These are phyloP conservation scores for Chlamydomonas incerta DNA, from an alignment of 139 green algal genomes.

Conservation along the genomic window DNA sequence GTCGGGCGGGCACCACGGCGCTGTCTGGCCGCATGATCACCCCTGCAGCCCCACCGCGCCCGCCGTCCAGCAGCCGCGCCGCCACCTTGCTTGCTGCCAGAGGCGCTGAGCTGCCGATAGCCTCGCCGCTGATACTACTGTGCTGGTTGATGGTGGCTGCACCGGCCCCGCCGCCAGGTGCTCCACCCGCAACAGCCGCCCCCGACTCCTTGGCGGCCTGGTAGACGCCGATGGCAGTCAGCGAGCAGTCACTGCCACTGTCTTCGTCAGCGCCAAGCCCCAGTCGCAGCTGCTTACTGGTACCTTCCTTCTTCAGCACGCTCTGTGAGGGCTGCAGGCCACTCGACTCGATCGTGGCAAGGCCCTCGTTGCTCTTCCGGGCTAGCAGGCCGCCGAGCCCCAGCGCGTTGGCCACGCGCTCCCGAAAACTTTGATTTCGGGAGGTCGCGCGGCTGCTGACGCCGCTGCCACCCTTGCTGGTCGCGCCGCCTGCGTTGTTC, in stretches of 20 bases:
- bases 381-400: too few relatives aligned
- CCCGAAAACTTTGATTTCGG: too few relatives aligned
- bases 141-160: too few relatives aligned
- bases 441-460: too few relatives aligned
- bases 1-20: background rate
- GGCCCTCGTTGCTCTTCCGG: too few relatives aligned
- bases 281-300: conserved; percentile 34
- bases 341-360: too few relatives aligned
- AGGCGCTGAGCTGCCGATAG: background rate
- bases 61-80: background rate
- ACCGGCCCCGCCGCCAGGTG: background rate
- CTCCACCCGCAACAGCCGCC: background rate
- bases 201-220: background rate
- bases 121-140: background rate
- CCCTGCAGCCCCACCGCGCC: background rate
- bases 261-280: background rate
- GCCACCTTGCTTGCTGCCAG: background rate
- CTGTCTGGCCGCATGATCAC: background rate
- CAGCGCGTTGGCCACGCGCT: too few relatives aligned
- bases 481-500: too few relatives aligned
- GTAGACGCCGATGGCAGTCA: background rate
- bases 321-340: background rate
- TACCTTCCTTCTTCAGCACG: conserved; percentile 43
- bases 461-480: too few relatives aligned
- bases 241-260: background rate